Evolutionary conservation across 306 rosid species (phyloP).

Genomic region (Malus fusca): DNA sequence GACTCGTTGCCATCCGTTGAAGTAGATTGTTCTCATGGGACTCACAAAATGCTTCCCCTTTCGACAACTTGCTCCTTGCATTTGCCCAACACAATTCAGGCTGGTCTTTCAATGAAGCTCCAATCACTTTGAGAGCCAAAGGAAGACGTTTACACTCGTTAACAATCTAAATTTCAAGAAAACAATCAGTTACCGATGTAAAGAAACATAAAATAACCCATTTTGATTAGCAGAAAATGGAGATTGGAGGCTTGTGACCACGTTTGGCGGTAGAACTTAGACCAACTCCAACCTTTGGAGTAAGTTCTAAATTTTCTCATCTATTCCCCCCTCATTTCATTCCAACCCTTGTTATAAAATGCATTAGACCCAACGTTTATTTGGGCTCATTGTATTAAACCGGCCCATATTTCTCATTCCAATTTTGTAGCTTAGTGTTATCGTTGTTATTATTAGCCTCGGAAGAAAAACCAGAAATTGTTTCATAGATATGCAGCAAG

Average conservation of each 20-base stretch:
- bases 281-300: too few relatives aligned
- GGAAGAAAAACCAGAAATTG: background rate
- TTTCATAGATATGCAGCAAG: slow-evolving; percentile 2
- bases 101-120: slow-evolving; percentile 72
- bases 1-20: slow-evolving; percentile 64
- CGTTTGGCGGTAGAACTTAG: too few relatives aligned
- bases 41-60: slow-evolving; percentile 67
- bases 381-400: too few relatives aligned
- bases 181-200: background rate
- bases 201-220: background rate
- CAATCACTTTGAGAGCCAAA: slow-evolving; percentile 88
- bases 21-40: slow-evolving; percentile 55
- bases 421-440: too few relatives aligned
- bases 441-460: too few relatives aligned
- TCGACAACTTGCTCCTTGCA: slow-evolving; percentile 61
- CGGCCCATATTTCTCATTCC: too few relatives aligned
- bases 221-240: background rate
- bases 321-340: too few relatives aligned
- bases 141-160: slow-evolving; percentile 88
- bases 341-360: too few relatives aligned
- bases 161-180: slow-evolving; percentile 42
- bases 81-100: slow-evolving; percentile 65
- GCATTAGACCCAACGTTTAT: too few relatives aligned
- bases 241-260: background rate
- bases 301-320: too few relatives aligned